phyloP scores from a whole-genome alignment of 208 protist species.

The Crithidia bombi region DNA sequence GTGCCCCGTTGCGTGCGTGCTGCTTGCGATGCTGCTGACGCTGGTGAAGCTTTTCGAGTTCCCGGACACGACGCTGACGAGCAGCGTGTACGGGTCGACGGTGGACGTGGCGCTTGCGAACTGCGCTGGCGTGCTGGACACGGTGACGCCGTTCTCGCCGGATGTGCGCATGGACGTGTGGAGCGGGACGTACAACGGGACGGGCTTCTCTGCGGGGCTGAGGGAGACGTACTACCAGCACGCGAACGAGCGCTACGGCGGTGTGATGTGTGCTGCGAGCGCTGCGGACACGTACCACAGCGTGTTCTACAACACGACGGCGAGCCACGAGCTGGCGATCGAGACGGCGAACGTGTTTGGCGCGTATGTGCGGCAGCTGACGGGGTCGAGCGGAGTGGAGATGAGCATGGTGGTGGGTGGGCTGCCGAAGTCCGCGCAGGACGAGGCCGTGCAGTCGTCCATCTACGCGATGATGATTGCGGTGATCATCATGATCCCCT shows the following conservation, averaged over 20 bases:
- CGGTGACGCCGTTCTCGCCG: constrained; percentile 21
- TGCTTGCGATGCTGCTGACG: constrained; percentile 77
- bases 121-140: constrained; percentile 36
- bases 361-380: constrained; percentile 27
- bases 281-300: background rate
- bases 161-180: constrained; percentile 22
- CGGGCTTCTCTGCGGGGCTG: constrained; percentile 38
- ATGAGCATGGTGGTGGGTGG: background rate
- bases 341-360: constrained; percentile 40
- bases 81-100: constrained; percentile 5
- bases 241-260: constrained; percentile 43
- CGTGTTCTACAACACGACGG: constrained; percentile 67
- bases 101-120: constrained; percentile 40
- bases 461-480: constrained; percentile 57
- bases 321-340: constrained; percentile 44
- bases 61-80: background rate
- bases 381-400: background rate
- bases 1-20: constrained; percentile 62
- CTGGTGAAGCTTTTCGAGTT: constrained; percentile 38
- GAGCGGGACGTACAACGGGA: constrained; percentile 14
- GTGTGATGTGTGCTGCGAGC: constrained; percentile 36
- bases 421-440: constrained; percentile 38
- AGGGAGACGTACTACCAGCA: constrained; percentile 49
- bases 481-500: constrained; percentile 74
- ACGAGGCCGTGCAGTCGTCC: constrained; percentile 34